These are phyloP conservation scores for Centella asiatica DNA, from an alignment of 129 eudicot genomes.

Conservation along the genomic window DNA sequence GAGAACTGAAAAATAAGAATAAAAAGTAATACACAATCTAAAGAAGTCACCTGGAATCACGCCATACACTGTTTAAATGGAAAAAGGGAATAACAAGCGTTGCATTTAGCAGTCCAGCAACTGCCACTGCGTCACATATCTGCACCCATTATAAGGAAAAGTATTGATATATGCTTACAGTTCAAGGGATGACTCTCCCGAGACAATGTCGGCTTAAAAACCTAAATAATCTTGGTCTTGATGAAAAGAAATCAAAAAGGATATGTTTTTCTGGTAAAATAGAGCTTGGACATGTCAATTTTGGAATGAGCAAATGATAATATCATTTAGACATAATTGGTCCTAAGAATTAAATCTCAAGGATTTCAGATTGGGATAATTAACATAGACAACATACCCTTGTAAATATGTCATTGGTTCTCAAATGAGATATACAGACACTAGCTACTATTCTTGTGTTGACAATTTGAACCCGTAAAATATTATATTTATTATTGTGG, in stretches of 20 bases:
- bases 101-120: constrained; percentile 93
- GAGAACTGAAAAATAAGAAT: background rate
- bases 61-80: constrained; percentile 96
- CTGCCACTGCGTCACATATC: constrained; percentile 99
- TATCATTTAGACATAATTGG: background rate
- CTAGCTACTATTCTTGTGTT: background rate
- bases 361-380: too few species aligned
- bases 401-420: background rate
- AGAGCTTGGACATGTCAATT: background rate
- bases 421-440: background rate
- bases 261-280: background rate
- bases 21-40: background rate
- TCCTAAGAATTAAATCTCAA: background rate
- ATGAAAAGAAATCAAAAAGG: background rate
- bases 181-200: background rate
- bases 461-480: background rate
- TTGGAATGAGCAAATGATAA: background rate
- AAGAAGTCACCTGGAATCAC: constrained; percentile 69
- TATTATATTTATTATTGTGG: background rate
- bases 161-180: background rate
- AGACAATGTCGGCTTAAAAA: background rate
- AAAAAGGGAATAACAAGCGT: constrained; percentile 95
- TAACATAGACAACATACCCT: background rate
- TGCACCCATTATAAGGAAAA: constrained; percentile 21
- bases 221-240: background rate